Evolutionary conservation across 2,329 filamentous ascomycete species (phyloP), one percentile per base, ranked within the genome.

Genomic region (Fusarium chaquense): DNA sequence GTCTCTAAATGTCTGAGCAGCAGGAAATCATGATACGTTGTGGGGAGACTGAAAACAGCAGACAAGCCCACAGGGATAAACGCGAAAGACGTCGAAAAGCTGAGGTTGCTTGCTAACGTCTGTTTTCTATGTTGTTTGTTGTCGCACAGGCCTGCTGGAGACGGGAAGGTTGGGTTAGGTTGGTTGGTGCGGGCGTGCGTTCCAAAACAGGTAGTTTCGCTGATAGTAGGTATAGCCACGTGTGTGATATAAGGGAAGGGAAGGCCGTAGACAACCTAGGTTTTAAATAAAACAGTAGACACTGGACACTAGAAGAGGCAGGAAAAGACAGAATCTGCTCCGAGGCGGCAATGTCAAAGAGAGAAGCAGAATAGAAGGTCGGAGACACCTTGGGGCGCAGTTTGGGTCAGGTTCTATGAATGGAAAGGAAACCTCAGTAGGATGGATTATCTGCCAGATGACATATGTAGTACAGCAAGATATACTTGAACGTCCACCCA

Each of bases 371-470:
- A 52, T 40, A 70, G 62, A 62, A 64, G 59, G 67, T 62, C 60
- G 60, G 69, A 64, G 69, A 62, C 67, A 58, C 50, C 58, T 71
- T 66, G 71, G 58, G 73, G 73, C 73, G 73, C 73, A 75, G 73
- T 57, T 72, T 69, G 55, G 65, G 57, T 67, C 65, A 58, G 64
- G 69, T 59, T 63, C 57, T 52, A 41, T 40, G 36, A 40, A 52
- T 26, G 49, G 49, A 52, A 52, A 41, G 24, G 60, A 59, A 63
- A 52, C 30, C 55, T 45, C 35, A 18, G 24, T 32, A 61, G 51
- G 28, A 30, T 30, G 28, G 28, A 41, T 32, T 32, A 51, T 24
- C 24, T 40, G 35, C 49, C 62, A 74, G 53, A 75, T 74, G 73
- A 75, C 71, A 74, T 75, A 74, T 67, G 57, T 51, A 40, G 60